Base-by-base conservation (phyloP, 1,139 yeast genomes). In the Geotrichum fermentans region DNA sequence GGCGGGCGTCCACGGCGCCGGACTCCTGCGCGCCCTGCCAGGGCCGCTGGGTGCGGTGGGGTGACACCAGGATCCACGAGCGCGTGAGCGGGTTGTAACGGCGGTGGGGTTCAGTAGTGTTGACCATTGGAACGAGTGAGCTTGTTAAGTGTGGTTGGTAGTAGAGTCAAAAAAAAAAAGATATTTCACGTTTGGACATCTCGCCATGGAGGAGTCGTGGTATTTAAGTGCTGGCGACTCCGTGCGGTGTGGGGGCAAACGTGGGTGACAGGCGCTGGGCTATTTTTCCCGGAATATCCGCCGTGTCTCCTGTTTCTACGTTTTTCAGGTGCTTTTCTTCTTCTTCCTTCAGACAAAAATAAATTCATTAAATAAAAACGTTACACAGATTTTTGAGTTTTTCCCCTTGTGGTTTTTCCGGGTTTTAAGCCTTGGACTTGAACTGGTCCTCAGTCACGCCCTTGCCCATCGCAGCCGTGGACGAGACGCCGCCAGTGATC, bases 391-490 rank as follows among this genome's bases (percentile, higher is more conserved):
- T n/a, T n/a, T n/a, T n/a, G n/a, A n/a, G n/a, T n/a, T n/a, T n/a
- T n/a, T n/a, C n/a, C n/a, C n/a, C n/a, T n/a, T n/a, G n/a, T n/a
- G n/a, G n/a, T n/a, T n/a, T n/a, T n/a, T n/a, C n/a, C n/a, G n/a
- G n/a, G n/a, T n/a, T 6, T 44, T 53, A 55, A 40, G 47, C 49
- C 54, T 61, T 64, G 54, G 64, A 51, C 70, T 84, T 83, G 76
- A 90, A 90, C 72, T 90, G 97, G 61, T 86, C 95, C 73, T 90
- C 98, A 53, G 98, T 90, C 61, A 90, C 97, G 75, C 97, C 97
- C 56, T 83, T 84, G 66, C 97, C 97, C 97, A 90, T 90, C 52
- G 97, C 97, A 58, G 97, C 95, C 49, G 97, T 92, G 22, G 96
- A 84, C 49, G 92, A 77, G 53, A 90, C 86, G 73, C 98, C 98